phyloP scores from a whole-genome alignment of 2,329 filamentous ascomycete genomes.

The Colletotrichum sojae region DNA sequence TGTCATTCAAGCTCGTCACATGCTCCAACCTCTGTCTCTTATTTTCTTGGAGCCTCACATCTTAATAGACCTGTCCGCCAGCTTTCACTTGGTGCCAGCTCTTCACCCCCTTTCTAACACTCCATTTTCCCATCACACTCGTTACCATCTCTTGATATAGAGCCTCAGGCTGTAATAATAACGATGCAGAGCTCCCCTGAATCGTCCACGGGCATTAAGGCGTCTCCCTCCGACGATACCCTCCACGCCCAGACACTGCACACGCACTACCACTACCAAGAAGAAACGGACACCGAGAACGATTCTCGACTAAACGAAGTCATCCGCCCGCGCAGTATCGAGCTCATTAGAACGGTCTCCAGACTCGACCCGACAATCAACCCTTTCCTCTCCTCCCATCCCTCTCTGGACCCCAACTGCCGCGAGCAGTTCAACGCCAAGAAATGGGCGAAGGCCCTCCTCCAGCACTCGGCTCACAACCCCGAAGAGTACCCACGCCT shows the following conservation, averaged over 20 bases:
- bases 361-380: slow-evolving; percentile 40
- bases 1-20: too few species aligned
- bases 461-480: slow-evolving; percentile 55
- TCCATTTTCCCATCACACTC: not conserved
- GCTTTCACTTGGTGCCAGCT: too few species aligned
- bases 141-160: not conserved
- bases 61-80: too few species aligned
- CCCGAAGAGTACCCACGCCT: slow-evolving; percentile 53
- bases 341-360: slow-evolving; percentile 38
- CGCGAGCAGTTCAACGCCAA: slow-evolving; percentile 59
- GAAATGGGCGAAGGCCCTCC: slow-evolving; percentile 61
- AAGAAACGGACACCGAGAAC: slow-evolving; percentile 15
- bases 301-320: slow-evolving; percentile 17
- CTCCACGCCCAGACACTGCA: not conserved
- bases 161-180: not conserved
- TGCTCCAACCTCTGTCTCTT: too few species aligned
- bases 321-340: slow-evolving; percentile 38
- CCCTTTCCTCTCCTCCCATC: slow-evolving; percentile 46
- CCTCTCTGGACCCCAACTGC: slow-evolving; percentile 58
- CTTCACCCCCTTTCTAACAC: not conserved
- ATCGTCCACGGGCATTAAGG: not conserved
- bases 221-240: slow-evolving; percentile 8
- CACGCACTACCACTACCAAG: not conserved
- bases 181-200: not conserved
- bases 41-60: too few species aligned